Base-by-base conservation (phyloP, 139 green algal species). In the Zygnema cylindricum region DNA sequence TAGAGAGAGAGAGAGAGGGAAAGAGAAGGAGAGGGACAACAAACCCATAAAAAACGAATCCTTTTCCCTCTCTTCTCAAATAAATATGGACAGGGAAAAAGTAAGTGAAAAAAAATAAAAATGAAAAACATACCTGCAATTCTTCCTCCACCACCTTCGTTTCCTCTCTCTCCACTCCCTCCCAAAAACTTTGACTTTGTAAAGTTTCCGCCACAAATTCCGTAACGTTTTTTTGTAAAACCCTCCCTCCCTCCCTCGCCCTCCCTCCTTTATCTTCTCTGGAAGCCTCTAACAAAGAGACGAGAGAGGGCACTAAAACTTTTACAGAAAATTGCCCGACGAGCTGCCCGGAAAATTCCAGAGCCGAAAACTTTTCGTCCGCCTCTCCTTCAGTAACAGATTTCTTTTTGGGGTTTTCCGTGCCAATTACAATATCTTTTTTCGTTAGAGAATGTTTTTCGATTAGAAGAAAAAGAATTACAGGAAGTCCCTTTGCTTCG, bases 281-380 rank as follows among this genome's bases (percentile, higher is more conserved):
- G 3, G 11, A 3, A 2, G 11, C 82, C 63, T 85, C 82, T 25
- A 87, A 54, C 43, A 87, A 54, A 3, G 32, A 11, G 2, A 87
- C 81, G 41, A 83, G 49, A 16, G 81, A 43, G 2, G 81, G 2
- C 7, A 87, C 2, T 22, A 25, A 2, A 2, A 82, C 38, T 63
- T 2, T 23, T 22, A 2, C 7, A 43, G 81, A 11, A 23, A 76
- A 87, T 2, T 83, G 81, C 36, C 38, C 49, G 2, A 39, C 76
- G 32, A 87, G 49, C 54, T 87, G 81, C 2, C 2, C 40, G 43
- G 81, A 43, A 87, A 87, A 87, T 2, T 87, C 81, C 81, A 36
- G 7, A 36, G 33, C 81, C 81, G 49, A 87, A 2, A 38, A 7
- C 7, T 7, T 54, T 16, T 35, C 32, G 7, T 2, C 23, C 11